Conservation (phyloP, 2,329 filamentous ascomycete species). For the Venturia oleaginea region DNA sequence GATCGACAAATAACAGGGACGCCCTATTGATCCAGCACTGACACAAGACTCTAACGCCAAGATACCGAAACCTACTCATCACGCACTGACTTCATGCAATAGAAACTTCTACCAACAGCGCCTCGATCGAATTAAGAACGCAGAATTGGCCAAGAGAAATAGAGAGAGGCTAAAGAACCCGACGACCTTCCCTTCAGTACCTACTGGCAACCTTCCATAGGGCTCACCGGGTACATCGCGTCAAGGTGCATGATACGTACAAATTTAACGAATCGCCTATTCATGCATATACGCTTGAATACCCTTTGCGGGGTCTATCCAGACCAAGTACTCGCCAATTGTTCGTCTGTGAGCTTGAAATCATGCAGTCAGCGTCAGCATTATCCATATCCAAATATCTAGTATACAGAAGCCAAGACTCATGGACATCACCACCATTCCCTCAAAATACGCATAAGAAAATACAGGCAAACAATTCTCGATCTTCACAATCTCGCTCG, state of each 20-base stretch:
- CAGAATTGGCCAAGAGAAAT: constrained; percentile 72
- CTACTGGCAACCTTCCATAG: constrained; percentile 43
- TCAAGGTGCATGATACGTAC: not conserved
- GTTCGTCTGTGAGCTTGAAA: not conserved
- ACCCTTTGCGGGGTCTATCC: not conserved
- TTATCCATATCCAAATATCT: not conserved
- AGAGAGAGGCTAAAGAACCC: constrained; percentile 72
- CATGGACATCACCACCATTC: not conserved
- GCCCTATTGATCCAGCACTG: not conserved
- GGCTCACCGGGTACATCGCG: not conserved
- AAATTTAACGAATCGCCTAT: not conserved
- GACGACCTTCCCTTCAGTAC: constrained; percentile 75
- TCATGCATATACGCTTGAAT: not conserved
- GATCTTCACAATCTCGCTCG: not conserved
- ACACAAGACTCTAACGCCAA: not conserved
- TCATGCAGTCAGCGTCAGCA: constrained; percentile 1
- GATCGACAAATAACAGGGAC: not conserved
- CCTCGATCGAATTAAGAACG: constrained; percentile 65
- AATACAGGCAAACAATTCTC: not conserved
- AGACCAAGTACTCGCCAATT: not conserved
- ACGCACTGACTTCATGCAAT: not conserved
- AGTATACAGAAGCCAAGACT: not conserved
- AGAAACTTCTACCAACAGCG: constrained; percentile 84
- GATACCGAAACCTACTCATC: not conserved
- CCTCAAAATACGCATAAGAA: not conserved